Evolutionary conservation across 2,329 filamentous ascomycete genomes (phyloP).

Genomic region (Sporothrix luriei): DNA sequence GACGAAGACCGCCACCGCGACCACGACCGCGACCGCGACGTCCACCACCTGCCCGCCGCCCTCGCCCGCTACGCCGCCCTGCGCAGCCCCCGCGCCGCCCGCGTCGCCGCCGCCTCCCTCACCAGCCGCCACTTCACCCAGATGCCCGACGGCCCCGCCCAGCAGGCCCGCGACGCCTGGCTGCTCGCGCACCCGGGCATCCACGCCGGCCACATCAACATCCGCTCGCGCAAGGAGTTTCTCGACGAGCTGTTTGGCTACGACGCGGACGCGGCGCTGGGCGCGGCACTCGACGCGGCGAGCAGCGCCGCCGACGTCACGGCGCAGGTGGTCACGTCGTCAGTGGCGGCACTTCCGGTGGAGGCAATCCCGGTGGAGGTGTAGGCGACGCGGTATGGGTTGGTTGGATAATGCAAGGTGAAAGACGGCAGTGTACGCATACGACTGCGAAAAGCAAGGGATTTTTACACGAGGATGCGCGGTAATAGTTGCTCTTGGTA

Average conservation of each 20-base stretch:
- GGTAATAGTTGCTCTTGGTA: no score
- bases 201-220: conserved; percentile 30
- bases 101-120: conserved; percentile 29
- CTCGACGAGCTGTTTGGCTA: conserved; percentile 34
- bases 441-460: no score
- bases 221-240: conserved; percentile 33
- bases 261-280: conserved; percentile 27
- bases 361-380: no score
- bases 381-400: no score
- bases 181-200: conserved; percentile 33
- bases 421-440: neutral
- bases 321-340: conserved; percentile 16
- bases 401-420: neutral
- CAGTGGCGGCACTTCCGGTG: conserved; percentile 20
- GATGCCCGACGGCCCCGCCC: conserved; percentile 31
- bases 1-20: no score
- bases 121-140: conserved; percentile 31
- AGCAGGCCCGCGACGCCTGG: conserved; percentile 32
- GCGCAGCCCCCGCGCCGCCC: conserved; percentile 32
- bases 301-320: neutral
- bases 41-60: conserved; percentile 14
- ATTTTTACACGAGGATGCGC: no score
- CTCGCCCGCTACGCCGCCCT: conserved; percentile 30
- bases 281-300: conserved; percentile 26
- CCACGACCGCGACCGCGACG: no score